phyloP scores from a whole-genome alignment of 805 yeast species.

The Zygotorulaspora sp. region DNA sequence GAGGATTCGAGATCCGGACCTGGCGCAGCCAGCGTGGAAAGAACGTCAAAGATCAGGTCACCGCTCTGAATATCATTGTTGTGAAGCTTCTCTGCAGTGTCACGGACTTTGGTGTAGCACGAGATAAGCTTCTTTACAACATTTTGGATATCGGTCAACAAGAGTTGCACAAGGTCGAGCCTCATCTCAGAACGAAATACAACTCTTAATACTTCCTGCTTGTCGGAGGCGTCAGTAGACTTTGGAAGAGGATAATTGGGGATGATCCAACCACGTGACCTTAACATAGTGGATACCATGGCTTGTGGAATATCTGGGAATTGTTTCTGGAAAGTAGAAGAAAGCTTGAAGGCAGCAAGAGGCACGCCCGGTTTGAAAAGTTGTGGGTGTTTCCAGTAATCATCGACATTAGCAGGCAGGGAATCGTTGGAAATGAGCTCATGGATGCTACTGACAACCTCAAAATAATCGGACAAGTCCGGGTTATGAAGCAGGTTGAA shows the following conservation, averaged over 20 bases:
- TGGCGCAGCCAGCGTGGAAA: conserved; percentile 25
- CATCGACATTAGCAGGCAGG: conserved; percentile 21
- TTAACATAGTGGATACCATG: conserved; percentile 62
- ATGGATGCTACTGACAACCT: conserved; percentile 74
- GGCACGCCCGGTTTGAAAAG: conserved; percentile 75
- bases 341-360: conserved; percentile 79
- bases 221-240: conserved; percentile 40
- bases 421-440: conserved; percentile 42
- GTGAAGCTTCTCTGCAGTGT: conserved; percentile 5
- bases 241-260: conserved; percentile 85
- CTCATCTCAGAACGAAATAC: conserved; percentile 73
- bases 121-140: conserved; percentile 20
- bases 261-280: conserved; percentile 80
- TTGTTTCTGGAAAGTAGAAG: conserved; percentile 48
- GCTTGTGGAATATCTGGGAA: conserved; percentile 84
- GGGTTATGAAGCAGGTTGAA: conserved; percentile 46
- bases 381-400: conserved; percentile 37
- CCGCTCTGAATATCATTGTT: conserved; percentile 11
- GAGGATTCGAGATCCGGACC: conserved; percentile 9
- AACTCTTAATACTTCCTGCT: conserved; percentile 71
- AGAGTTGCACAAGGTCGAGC: conserved; percentile 35
- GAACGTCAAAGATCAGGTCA: conserved; percentile 22
- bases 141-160: conserved; percentile 23
- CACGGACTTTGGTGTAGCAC: conserved; percentile 18
- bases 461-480: conserved; percentile 62